Base-by-base conservation (phyloP, 2,329 filamentous ascomycete species). In the Claviceps africana region DNA sequence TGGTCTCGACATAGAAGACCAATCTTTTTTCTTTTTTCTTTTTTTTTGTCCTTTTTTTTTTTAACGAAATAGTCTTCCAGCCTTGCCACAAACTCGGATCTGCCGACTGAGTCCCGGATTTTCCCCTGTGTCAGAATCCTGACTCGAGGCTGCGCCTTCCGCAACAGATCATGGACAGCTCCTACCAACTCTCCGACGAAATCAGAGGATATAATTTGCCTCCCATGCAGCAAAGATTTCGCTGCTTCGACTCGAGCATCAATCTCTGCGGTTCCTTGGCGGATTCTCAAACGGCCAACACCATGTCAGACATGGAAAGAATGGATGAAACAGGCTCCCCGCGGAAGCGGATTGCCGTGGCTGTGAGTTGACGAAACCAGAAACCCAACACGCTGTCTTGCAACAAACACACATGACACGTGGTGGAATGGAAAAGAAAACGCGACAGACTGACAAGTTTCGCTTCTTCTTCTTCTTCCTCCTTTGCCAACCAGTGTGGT, bases 401-500 rank as follows among this genome's bases (percentile, higher is more conserved):
- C 25, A 4, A 22, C 50, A 52, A 50, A 56, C 39, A 51, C 50
- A 53, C 53, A 52, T 45, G 54, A 37, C 6, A 22, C n/a, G n/a
- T 25, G 25, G 25, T 5, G 25, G 25, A 25, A 25, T 5, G 5
- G 3, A 25, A 25, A 25, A 4, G 19, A 51, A 52, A 50, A 56
- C 53, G 51, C 45, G 54, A 37, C 7, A 17, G 33, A 48, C 43
- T 52, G 49, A 46, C 40, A 28, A 10, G 9, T 28, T 15, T 5
- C 0, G 9, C 15, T 15, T 5, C 1, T 6, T 37, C 17, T 37
- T n/a, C 6, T 37, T 30, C 13, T 15, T 35, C 11, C 35, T 19
- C 11, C 17, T 17, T 37, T 37, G 1, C 8, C n/a, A 43, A 48
- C 53, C 57, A 96, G 91, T 97, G 91, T 66, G 81, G 82, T 37